Evolutionary conservation across 2,329 filamentous ascomycete species (phyloP).

Genomic region (Fusarium sp.): DNA sequence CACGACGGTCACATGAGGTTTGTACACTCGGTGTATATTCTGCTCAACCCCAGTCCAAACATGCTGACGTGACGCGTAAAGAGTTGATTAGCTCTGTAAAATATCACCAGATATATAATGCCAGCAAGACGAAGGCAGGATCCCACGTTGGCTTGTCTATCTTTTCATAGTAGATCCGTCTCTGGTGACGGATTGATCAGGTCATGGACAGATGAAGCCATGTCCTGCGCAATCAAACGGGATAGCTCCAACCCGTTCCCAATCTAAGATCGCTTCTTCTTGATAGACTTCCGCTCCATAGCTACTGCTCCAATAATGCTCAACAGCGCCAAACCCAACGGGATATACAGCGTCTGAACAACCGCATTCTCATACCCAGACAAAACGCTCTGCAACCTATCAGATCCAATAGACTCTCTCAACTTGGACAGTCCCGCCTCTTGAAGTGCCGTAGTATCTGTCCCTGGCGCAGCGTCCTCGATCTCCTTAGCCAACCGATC

Average conservation of each 20-base stretch:
- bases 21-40: too few species aligned
- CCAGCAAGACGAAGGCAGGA: accelerated
- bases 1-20: too few species aligned
- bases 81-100: neutral
- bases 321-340: slow-evolving; percentile 26
- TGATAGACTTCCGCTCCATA: slow-evolving; percentile 39
- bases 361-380: slow-evolving; percentile 38
- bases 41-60: too few species aligned
- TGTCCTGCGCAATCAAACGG: too few species aligned
- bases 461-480: slow-evolving; percentile 8
- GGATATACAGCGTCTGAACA: slow-evolving; percentile 41
- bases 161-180: slow-evolving; percentile 16
- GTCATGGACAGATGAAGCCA: slow-evolving; percentile 25
- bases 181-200: slow-evolving; percentile 9
- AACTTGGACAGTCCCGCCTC: slow-evolving; percentile 28
- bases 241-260: too few species aligned
- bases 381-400: slow-evolving; percentile 19
- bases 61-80: slow-evolving; percentile 22
- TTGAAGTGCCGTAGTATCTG: slow-evolving; percentile 14
- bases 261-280: slow-evolving; percentile 31
- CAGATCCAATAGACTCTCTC: slow-evolving; percentile 26
- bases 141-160: slow-evolving; percentile 26
- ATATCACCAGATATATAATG: accelerated
- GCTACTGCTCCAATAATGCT: slow-evolving; percentile 34
- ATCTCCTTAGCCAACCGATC: slow-evolving; percentile 31